Percentiles rank a stretch among this genome's conserved stretches.
These are phyloP conservation scores for Phtheirospermum japonicum DNA, from an alignment of 257 asterid genomes.

Conservation along the genomic window DNA sequence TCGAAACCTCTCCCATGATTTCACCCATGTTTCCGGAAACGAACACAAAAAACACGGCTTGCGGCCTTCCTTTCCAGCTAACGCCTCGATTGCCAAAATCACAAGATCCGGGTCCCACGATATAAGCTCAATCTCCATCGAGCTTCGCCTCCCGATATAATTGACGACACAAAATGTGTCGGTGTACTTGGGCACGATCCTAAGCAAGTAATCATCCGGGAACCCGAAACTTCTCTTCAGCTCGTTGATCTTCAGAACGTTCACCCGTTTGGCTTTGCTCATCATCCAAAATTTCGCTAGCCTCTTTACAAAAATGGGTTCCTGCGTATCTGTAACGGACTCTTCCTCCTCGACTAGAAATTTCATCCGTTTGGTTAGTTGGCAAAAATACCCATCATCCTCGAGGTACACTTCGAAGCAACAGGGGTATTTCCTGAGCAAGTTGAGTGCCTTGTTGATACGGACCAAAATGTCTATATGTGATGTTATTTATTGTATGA, in stretches of 20 bases:
- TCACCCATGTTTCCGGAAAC: conserved; percentile 68
- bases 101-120: conserved; percentile 64
- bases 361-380: conserved; percentile 64
- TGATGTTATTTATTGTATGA: no score
- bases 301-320: conserved; percentile 57
- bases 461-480: no score
- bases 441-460: conserved; percentile 75
- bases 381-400: conserved; percentile 58
- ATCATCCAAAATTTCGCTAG: conserved; percentile 83
- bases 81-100: conserved; percentile 55
- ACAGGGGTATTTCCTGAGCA: conserved; percentile 92
- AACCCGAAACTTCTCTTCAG: conserved; percentile 71
- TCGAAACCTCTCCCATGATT: conserved; percentile 69
- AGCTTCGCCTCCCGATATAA: conserved; percentile 64
- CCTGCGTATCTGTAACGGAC: conserved; percentile 61
- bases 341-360: conserved; percentile 85
- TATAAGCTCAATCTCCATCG: conserved; percentile 79
- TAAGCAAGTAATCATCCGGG: conserved; percentile 84
- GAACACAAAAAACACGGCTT: conserved; percentile 63
- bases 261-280: conserved; percentile 70
- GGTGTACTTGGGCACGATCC: conserved; percentile 73
- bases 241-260: conserved; percentile 62
- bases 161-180: conserved; percentile 67
- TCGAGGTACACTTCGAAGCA: conserved; percentile 71
- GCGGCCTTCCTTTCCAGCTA: conserved; percentile 45